Evolutionary conservation across 2,329 filamentous ascomycete genomes (phyloP), one percentile per base, ranked within the genome.

Genomic region (Colletotrichum salicis): DNA sequence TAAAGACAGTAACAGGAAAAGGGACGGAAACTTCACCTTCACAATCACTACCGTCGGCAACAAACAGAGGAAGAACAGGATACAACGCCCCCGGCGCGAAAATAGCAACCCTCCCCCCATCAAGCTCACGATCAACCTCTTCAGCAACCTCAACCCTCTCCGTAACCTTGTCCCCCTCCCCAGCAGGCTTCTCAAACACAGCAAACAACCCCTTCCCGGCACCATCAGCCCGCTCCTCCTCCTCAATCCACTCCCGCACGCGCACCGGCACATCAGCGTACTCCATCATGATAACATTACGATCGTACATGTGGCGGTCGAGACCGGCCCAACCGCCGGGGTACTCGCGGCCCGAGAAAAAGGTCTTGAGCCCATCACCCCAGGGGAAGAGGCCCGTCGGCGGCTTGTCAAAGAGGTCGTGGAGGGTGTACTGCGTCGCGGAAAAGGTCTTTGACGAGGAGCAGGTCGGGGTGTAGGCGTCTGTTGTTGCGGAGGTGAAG

Each of bases 301-400:
- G 83, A 65, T 86, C 84, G 71, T 84, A 82, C 60, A 84, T 84
- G 77, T 89, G 87, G n/a, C 81, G 82, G 75, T 89, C 87, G 29
- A 85, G 78, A 45, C 87, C 87, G 31, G 82, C 81, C 87, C 87
- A 89, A 52, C 82, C 83, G 29, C 87, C 87, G 0, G 87, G 86
- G 76, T 89, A 86, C 61, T 83, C 78, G 37, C 82, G 79, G 5
- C 79, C 78, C 8, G 76, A 68, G 73, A 86, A 86, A 54, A 83
- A 76, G 15, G 76, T 75, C 75, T 83, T 84, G 52, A 86, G 80
- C 1, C 81, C 84, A 6, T 80, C 77, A 51, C 77, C 78, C 79
- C 81, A 86, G 3, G 80, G 79, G 64, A 77, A 76, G 8, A 86
- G 78, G 13, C 85, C 85, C 2, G 72, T 63, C 5, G 85, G 85